A percentile compares a stretch with the other conserved stretches of the same genome.
phyloP scores from a whole-genome alignment of 805 yeast genomes.

The Pichia ethanolica region DNA sequence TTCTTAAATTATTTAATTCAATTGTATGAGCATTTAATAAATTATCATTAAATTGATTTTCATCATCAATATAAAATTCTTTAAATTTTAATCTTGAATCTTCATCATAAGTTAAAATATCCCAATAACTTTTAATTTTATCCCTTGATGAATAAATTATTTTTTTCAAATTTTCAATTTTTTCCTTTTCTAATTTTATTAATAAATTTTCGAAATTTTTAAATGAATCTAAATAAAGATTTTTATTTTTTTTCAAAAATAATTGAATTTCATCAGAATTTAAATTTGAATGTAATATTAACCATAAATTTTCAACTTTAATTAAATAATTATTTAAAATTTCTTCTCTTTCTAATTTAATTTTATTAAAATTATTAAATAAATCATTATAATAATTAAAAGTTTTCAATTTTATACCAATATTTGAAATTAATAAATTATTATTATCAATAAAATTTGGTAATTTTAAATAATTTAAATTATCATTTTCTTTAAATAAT shows the following conservation, averaged over 20 bases:
- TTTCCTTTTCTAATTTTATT: conserved; percentile 47
- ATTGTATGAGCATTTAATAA: conserved; percentile 56
- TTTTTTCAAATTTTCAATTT: conserved; percentile 57
- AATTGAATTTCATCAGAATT: conserved; percentile 17
- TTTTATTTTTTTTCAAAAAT: conserved; percentile 37
- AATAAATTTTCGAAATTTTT: conserved; percentile 48
- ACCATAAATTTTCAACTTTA: conserved; percentile 37
- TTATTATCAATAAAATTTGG: conserved; percentile 10
- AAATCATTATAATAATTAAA: conserved; percentile 13
- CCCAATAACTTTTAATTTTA: conserved; percentile 58
- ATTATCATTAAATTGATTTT: conserved; percentile 43
- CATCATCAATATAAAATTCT: conserved; percentile 32
- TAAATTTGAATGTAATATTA: conserved; percentile 32
- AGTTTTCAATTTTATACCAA: conserved; percentile 18
- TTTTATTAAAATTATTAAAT: conserved; percentile 19
- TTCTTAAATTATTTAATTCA: conserved; percentile 48
- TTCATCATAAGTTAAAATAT: conserved; percentile 47
- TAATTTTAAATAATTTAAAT: conserved; percentile 1
- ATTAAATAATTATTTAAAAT: conserved; percentile 28
- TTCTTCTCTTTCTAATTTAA: conserved; percentile 31
- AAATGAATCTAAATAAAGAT: conserved; percentile 42
- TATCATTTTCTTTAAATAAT: conserved; percentile 6
- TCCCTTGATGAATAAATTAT: conserved; percentile 57
- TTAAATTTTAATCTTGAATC: conserved; percentile 43
- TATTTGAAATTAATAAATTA: conserved; percentile 12